These are phyloP conservation scores for Trichoderma endophyticum DNA, from an alignment of 2,329 filamentous ascomycete species.

Conservation along the genomic window DNA sequence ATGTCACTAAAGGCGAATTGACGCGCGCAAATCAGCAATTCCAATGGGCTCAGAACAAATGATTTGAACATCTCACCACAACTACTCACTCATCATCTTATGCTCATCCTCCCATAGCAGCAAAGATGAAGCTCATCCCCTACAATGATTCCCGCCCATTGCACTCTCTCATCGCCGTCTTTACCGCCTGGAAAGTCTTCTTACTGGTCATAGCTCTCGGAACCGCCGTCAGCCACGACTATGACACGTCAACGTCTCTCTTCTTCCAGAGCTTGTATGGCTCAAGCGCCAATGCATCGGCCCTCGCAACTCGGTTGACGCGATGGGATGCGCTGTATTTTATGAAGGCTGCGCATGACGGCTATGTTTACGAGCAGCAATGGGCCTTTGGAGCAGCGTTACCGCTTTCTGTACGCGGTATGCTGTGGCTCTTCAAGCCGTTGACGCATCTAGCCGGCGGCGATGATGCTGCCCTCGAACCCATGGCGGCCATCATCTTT, in stretches of 20 bases:
- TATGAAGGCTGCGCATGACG: conserved; percentile 57
- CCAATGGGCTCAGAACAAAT: neutral
- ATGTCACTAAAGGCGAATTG: accelerated
- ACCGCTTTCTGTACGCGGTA: conserved; percentile 40
- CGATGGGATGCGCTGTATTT: conserved; percentile 85
- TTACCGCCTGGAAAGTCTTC: conserved; percentile 63
- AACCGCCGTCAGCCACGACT: conserved; percentile 56
- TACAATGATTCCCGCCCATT: conserved; percentile 22
- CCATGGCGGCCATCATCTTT: conserved; percentile 60
- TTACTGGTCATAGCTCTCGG: conserved; percentile 60
- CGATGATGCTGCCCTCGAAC: conserved; percentile 30
- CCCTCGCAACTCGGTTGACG: conserved; percentile 56
- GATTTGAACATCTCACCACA: neutral
- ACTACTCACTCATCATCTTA: neutral
- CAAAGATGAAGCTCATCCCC: conserved; percentile 7
- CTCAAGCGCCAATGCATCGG: conserved; percentile 36
- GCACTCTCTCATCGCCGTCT: conserved; percentile 37
- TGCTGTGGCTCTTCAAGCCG: conserved; percentile 31
- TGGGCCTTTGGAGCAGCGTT: conserved; percentile 70
- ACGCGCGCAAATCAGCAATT: neutral
- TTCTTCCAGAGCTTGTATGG: conserved; percentile 37
- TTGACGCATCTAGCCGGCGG: conserved; percentile 23
- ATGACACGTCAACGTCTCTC: conserved; percentile 72
- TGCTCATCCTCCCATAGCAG: neutral
- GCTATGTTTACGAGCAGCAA: conserved; percentile 75